Evolutionary conservation across 179 eudicot species (phyloP).

Genomic region (Spinacia oleracea): DNA sequence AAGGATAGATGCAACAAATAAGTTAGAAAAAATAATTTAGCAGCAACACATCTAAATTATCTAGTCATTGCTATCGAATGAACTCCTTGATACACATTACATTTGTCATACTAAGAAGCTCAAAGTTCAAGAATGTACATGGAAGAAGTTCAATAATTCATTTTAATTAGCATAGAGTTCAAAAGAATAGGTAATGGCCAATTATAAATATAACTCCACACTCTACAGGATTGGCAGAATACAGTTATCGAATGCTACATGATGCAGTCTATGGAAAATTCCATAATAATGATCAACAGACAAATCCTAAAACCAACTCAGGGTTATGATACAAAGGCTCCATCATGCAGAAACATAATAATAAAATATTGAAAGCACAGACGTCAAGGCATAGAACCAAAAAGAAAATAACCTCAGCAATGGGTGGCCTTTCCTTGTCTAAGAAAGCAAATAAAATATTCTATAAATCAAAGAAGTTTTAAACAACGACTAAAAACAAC

Average conservation of each 20-base stretch:
- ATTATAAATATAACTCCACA: not conserved
- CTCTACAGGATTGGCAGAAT: not conserved
- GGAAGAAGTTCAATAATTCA: not conserved
- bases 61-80: not conserved
- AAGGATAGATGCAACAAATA: not conserved
- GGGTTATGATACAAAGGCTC: slow-evolving; percentile 3
- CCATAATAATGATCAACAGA: not conserved
- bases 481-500: not conserved
- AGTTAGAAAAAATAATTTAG: not conserved
- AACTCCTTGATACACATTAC: not conserved
- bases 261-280: not conserved
- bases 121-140: not conserved
- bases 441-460: not conserved
- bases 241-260: not conserved
- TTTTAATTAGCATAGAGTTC: not conserved
- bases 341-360: not conserved
- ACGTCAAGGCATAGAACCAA: not conserved
- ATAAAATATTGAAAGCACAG: not conserved
- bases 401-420: not conserved
- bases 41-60: not conserved
- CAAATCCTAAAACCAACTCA: not conserved
- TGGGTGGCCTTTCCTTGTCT: not conserved
- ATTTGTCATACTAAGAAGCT: not conserved
- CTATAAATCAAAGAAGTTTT: not conserved
- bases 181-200: not conserved